phyloP scores from a whole-genome alignment of 306 rosid genomes.

The Rosa chinensis region DNA sequence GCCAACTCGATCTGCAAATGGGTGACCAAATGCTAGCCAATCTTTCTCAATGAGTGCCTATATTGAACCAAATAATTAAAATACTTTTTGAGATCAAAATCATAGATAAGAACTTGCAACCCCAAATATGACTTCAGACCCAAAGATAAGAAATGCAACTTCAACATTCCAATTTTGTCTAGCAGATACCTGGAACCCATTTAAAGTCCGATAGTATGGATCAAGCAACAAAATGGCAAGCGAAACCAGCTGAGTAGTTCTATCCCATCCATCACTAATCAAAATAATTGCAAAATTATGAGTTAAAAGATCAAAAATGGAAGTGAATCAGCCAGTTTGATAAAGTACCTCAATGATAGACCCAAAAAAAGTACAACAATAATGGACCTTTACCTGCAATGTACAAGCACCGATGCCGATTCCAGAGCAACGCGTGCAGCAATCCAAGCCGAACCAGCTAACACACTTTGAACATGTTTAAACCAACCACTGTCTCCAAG shows the following conservation, averaged over 20 bases:
- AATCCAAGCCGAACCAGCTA: constrained; percentile 99
- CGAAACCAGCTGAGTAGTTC: constrained; percentile 91
- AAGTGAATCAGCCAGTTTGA: background rate
- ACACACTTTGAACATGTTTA: constrained; percentile 76
- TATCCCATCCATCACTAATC: constrained; percentile 97
- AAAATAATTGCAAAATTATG: constrained; percentile 22
- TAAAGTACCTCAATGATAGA: background rate
- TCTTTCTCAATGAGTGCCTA: constrained; percentile 97
- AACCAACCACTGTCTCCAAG: constrained; percentile 99
- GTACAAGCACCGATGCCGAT: constrained; percentile 90
- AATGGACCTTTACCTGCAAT: constrained; percentile 70
- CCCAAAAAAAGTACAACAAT: background rate
- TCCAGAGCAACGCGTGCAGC: constrained; percentile 94
- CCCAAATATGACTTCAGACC: background rate
- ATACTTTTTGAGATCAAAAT: constrained; percentile 6
- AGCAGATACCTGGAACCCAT: constrained; percentile 85
- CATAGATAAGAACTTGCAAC: background rate
- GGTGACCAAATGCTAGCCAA: constrained; percentile 99
- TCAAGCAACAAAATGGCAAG: constrained; percentile 93
- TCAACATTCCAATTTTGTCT: constrained; percentile 17
- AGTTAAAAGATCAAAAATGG: constrained; percentile 17
- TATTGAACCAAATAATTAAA: constrained; percentile 19
- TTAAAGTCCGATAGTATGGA: constrained; percentile 87
- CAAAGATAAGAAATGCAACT: constrained; percentile 20
- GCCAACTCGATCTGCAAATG: constrained; percentile 83